Percentiles rank a stretch among this genome's conserved stretches.
Conservation (phyloP, 2,329 filamentous ascomycete species). For the Fusarium tanahbumbuense region DNA sequence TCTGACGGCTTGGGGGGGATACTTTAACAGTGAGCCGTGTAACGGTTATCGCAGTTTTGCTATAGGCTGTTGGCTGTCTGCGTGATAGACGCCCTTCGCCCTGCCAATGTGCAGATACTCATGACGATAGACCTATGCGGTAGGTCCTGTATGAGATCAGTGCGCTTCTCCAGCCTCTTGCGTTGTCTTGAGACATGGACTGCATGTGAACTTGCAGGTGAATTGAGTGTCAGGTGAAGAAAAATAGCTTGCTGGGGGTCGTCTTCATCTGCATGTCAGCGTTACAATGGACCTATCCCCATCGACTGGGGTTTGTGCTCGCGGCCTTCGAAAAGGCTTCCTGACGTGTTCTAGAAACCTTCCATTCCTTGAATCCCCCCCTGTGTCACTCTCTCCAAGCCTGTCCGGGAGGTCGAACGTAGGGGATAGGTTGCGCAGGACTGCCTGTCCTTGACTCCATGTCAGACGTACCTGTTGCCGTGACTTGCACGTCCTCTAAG, state of each 20-base stretch:
- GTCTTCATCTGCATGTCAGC: constrained; percentile 6
- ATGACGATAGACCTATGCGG: not conserved
- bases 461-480: constrained; percentile 14
- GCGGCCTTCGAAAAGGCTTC: constrained; percentile 16
- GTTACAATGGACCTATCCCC: not conserved
- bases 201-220: constrained; percentile 8
- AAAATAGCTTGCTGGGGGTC: constrained; percentile 4
- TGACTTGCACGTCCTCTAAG: constrained; percentile 12
- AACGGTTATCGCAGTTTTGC: not conserved
- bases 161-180: constrained; percentile 11
- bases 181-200: not conserved
- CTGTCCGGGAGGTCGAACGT: not conserved
- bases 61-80: not conserved
- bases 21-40: not conserved
- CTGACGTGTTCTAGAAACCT: constrained; percentile 9
- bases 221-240: constrained; percentile 21
- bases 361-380: constrained; percentile 5
- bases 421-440: constrained; percentile 1
- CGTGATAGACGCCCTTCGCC: constrained; percentile 15
- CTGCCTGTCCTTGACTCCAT: not conserved
- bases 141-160: constrained; percentile 3
- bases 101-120: constrained; percentile 6
- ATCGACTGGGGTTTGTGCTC: not conserved
- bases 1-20: not conserved
- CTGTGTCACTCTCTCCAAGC: not conserved